Evolutionary conservation across 371 early-diverging fungal species (phyloP), one percentile per base, ranked within the genome.

Genomic region (Umbelopsis sp.): DNA sequence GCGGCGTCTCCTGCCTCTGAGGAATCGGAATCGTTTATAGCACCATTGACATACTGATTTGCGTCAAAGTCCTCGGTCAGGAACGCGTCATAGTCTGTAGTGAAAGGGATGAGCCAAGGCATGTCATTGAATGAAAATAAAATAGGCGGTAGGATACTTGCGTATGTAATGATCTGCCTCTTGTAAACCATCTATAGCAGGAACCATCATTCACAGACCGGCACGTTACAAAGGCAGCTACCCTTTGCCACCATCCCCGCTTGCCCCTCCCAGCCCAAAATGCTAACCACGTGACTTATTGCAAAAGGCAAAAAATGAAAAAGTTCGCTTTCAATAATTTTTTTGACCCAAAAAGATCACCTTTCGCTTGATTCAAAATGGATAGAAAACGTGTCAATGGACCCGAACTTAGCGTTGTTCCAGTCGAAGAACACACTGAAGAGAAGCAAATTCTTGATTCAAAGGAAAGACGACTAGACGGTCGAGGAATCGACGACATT

Each of bases 381-480:
- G 94, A 93, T 83, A 85, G 93, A 66, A 88, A 87, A 76, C 83
- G 92, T 71, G 89, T 93, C 37, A 83, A 83, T 73, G 94, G 94
- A 41, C 94, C 94, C 2, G 89, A 89, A 72, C 72, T 81, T 62
- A 92, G 90, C 69, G 91, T 91, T 4, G 77, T 86, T 44, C 94
- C 94, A 35, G 66, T 93, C 29, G 66, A 68, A 24, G 78, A 78
- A 57, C 50, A 67, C 46, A 69, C 71, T 68, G 25, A 66, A 57
- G 51, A 35, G 9, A 24, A 18, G 11, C 20, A 71, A 6, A 44
- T 72, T 63, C 69, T 76, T 66, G 76, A 79, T 57, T 70, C 70
- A 35, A 70, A 75, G 24, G 70, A 72, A 11, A 86, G 80, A 46
- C 80, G 91, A 48, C 73, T 71, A 22, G 90, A 89, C 72, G 79